These are phyloP conservation scores for Nitzschia sp. DNA, from an alignment of 108 stramenopile genomes.

Conservation along the genomic window DNA sequence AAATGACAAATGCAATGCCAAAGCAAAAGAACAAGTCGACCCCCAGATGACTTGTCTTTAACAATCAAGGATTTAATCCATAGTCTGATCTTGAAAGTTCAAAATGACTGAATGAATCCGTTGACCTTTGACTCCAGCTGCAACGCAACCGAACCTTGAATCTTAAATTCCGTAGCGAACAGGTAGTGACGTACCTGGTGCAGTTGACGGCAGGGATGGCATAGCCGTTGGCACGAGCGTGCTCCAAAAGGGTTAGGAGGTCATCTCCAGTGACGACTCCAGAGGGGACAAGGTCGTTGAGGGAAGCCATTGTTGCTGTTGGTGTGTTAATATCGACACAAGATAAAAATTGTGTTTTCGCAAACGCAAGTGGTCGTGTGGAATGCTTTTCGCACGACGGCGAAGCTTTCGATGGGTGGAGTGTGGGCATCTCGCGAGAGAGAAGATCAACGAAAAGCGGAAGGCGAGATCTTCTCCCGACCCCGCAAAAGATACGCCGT, in stretches of 20 bases:
- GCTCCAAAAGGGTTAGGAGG: constrained; percentile 81
- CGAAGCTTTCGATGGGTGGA: not conserved
- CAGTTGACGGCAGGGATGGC: constrained; percentile 96
- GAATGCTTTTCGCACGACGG: not conserved
- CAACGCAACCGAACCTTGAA: constrained; percentile 1
- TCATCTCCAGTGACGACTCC: constrained; percentile 83
- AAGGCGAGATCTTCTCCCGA: too few relatives aligned
- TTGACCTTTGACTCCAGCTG: too few relatives aligned
- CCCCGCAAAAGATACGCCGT: too few relatives aligned
- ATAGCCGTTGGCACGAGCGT: constrained; percentile 89
- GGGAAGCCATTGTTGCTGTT: constrained; percentile 40
- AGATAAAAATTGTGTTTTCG: not conserved
- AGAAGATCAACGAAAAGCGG: too few relatives aligned
- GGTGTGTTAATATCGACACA: not conserved
- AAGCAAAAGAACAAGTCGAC: too few relatives aligned
- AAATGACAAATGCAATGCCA: too few relatives aligned
- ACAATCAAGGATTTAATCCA: too few relatives aligned
- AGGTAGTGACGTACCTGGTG: constrained; percentile 71
- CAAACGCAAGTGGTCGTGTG: not conserved
- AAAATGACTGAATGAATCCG: too few relatives aligned
- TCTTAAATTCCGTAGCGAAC: not conserved
- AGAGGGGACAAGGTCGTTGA: constrained; percentile 60
- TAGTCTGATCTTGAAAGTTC: too few relatives aligned
- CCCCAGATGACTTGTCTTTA: too few relatives aligned
- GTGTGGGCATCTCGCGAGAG: too few relatives aligned